These are phyloP conservation scores for Flaveria ramosissima DNA, from an alignment of 129 eudicot genomes.

Conservation along the genomic window DNA sequence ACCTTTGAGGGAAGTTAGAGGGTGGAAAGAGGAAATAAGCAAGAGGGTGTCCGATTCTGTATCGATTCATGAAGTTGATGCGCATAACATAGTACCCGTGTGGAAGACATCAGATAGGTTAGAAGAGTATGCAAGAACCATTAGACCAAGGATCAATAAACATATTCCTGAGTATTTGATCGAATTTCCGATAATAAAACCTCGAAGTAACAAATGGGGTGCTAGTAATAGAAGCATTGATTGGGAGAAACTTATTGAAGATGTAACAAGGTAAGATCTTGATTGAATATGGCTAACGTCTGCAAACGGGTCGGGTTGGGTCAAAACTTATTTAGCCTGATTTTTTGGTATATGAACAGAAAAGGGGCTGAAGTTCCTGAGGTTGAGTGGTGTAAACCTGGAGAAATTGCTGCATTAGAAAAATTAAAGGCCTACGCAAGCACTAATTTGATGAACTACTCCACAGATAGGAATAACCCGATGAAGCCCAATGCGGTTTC, in stretches of 20 bases:
- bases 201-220: constrained; percentile 56
- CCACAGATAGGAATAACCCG: constrained; percentile 80
- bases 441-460: constrained; percentile 61
- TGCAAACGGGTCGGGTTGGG: background rate
- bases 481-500: constrained; percentile 72
- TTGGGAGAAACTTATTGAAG: constrained; percentile 67
- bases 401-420: constrained; percentile 80
- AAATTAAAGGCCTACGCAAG: constrained; percentile 70
- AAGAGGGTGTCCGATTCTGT: constrained; percentile 62
- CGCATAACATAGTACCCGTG: constrained; percentile 89
- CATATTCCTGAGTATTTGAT: constrained; percentile 72
- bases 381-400: constrained; percentile 93
- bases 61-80: constrained; percentile 91
- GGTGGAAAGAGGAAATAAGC: constrained; percentile 77
- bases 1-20: constrained; percentile 74
- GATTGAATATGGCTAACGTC: background rate
- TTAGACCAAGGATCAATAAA: constrained; percentile 75
- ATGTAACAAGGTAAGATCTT: constrained; percentile 46
- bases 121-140: constrained; percentile 82
- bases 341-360: constrained; percentile 18
- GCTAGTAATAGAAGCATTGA: constrained; percentile 39
- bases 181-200: constrained; percentile 63
- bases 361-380: constrained; percentile 94
- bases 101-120: constrained; percentile 86
- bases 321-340: background rate